Percentiles rank a stretch among this genome's conserved stretches.
These are phyloP conservation scores for Puccinellia tenuiflora DNA, from an alignment of 176 grass and related monocot species.

Conservation along the genomic window DNA sequence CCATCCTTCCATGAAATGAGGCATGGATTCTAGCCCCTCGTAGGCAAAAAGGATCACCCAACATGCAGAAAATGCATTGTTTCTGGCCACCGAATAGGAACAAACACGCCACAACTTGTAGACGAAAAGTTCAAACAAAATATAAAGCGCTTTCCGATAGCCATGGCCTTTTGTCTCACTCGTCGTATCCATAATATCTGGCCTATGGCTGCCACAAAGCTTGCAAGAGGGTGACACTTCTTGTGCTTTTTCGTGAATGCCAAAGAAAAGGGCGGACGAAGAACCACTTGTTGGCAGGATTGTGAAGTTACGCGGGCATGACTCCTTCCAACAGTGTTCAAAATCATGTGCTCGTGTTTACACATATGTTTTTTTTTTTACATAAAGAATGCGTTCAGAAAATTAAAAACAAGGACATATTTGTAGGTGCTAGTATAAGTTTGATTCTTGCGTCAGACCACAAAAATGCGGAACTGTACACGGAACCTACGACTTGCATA, in stretches of 20 bases:
- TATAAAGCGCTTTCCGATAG: not conserved
- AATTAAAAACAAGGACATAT: not conserved
- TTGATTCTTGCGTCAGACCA: not conserved
- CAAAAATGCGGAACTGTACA: too few relatives aligned
- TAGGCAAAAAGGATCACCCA: not conserved
- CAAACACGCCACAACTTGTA: slow-evolving; percentile 16
- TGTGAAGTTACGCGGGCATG: not conserved
- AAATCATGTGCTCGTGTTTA: not conserved
- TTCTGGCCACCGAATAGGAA: slow-evolving; percentile 15
- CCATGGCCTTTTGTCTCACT: not conserved
- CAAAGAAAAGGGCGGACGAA: not conserved
- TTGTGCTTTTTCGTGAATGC: not conserved
- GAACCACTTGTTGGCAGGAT: not conserved
- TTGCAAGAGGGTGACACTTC: not conserved
- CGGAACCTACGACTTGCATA: too few relatives aligned
- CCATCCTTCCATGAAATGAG: not conserved
- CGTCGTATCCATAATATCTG: not conserved
- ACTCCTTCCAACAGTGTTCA: not conserved
- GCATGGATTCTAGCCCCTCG: not conserved
- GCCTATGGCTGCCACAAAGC: not conserved
- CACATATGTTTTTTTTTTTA: not conserved
- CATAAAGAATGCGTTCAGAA: not conserved
- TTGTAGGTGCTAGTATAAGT: too few relatives aligned
- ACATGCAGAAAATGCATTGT: not conserved
- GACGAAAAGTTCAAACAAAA: not conserved